phyloP scores from a whole-genome alignment of 805 yeast genomes.

The Yamadazyma takamatsuzukensis region DNA sequence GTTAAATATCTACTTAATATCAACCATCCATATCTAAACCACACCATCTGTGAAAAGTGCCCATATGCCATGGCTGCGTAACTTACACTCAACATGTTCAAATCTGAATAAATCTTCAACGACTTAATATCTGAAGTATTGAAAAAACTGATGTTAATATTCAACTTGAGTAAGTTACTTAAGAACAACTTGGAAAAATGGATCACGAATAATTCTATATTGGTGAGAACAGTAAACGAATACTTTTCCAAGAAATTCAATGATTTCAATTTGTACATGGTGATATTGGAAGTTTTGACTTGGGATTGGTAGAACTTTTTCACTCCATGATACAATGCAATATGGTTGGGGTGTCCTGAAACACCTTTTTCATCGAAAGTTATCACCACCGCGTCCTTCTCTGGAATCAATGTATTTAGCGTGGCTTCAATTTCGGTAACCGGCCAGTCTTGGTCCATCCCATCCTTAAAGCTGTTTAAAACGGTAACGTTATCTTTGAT shows the following conservation, averaged over 20 bases:
- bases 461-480: conserved; percentile 52
- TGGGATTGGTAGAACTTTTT: conserved; percentile 20
- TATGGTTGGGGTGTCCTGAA: conserved; percentile 86
- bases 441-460: conserved; percentile 69
- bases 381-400: conserved; percentile 38
- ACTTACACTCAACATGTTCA: conserved; percentile 38
- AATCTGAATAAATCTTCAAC: conserved; percentile 37
- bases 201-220: conserved; percentile 35
- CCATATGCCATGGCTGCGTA: conserved; percentile 76
- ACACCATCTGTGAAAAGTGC: conserved; percentile 87
- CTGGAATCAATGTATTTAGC: conserved; percentile 26
- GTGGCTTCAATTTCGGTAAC: conserved; percentile 33
- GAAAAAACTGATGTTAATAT: conserved; percentile 38
- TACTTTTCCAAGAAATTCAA: conserved; percentile 46
- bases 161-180: conserved; percentile 27
- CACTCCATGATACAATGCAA: conserved; percentile 54
- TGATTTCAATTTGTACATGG: conserved; percentile 24
- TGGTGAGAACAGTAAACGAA: conserved; percentile 43
- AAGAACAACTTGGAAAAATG: conserved; percentile 30
- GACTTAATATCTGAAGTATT: conserved; percentile 19
- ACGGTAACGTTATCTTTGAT: conserved; percentile 39
- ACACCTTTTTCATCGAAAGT: conserved; percentile 85
- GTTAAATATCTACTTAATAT: conserved; percentile 71
- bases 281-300: neutral
- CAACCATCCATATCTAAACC: conserved; percentile 94